Evolutionary conservation across 106 monocot species (phyloP), one percentile per base, ranked within the genome.

Genomic region (Dendrobium huoshanense): DNA sequence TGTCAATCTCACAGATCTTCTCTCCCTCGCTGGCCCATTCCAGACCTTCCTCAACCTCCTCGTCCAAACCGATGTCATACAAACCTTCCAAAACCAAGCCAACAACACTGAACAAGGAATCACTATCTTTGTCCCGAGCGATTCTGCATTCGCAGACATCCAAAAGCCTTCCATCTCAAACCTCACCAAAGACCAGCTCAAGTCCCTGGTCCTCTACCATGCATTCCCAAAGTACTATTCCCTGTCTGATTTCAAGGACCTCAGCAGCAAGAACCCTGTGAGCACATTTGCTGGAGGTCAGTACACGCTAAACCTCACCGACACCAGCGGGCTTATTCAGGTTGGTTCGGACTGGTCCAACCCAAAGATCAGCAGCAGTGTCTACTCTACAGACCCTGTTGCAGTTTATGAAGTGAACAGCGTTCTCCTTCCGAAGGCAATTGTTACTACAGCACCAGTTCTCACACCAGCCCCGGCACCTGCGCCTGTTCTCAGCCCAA

Each of bases 61-160:
- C 27, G 9, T 68, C 15, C 86, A 92, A 81, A 95, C 98, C 44
- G 37, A 91, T 45, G 91, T 92, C 82, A 89, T 93, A 11, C 65
- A 91, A 8, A 92, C 91, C 49, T 92, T 95, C 87, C 98, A 98
- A 79, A 88, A 85, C 84, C 94, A 95, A 79, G 98, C 92, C 45
- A 95, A 98, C 84, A 80, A 91, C 85, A 91, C 89, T 3, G 78
- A 91, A 0, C 85, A 91, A 65, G 98, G 98, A 33, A 78, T 98
- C 81, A 98, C 98, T 77, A 82, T 98, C 87, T 98, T 98, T 27
- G 98, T 86, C 45, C 98, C 98, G 19, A 91, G 82, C 19, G 88
- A 98, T 85, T 83, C 87, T 0, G 92, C 98, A 31, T 95, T 95
- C 89, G 78, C 90, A 4, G 75, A 83, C 3, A 88, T 92, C 29